Conservation (phyloP, 2,329 filamentous ascomycete species). For the Ilyonectria destructans region DNA sequence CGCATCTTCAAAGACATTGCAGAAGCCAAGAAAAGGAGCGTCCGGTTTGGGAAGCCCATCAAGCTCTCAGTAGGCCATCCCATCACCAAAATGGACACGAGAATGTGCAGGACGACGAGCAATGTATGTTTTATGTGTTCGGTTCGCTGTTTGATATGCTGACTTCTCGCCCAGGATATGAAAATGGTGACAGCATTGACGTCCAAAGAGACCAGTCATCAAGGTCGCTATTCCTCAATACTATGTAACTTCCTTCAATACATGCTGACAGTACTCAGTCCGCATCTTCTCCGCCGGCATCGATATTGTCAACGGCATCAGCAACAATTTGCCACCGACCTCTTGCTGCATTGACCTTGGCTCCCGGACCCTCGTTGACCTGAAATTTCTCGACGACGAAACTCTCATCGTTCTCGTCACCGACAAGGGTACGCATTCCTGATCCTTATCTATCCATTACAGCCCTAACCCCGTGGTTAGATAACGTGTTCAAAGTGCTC, state of each 20-base stretch:
- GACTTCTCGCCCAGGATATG: constrained; percentile 51
- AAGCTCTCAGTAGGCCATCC: constrained; percentile 62
- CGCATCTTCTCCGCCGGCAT: constrained; percentile 71
- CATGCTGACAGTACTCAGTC: constrained; percentile 58
- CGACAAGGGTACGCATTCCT: constrained; percentile 53
- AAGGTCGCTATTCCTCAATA: constrained; percentile 52
- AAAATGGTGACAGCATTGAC: constrained; percentile 61
- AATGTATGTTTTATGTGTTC: constrained; percentile 51
- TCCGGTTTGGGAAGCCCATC: constrained; percentile 75
- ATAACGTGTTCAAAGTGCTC: constrained; percentile 49
- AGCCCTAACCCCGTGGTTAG: constrained; percentile 35
- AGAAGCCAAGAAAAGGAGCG: constrained; percentile 78
- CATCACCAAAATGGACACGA: constrained; percentile 70
- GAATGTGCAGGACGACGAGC: constrained; percentile 62
- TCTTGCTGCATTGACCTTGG: constrained; percentile 61
- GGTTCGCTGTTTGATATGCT: constrained; percentile 26
- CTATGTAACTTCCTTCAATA: not conserved
- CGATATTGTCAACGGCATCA: constrained; percentile 73
- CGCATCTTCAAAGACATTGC: constrained; percentile 78
- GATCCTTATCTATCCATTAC: not conserved
- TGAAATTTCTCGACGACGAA: constrained; percentile 78
- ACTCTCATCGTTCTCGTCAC: constrained; percentile 73
- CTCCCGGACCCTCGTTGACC: constrained; percentile 68
- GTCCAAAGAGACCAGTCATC: constrained; percentile 55
- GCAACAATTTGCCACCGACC: constrained; percentile 59